A percentile compares a stretch with the other conserved stretches of the same genome.
These are phyloP conservation scores for Betula pendula DNA, from an alignment of 306 rosid species.

Conservation along the genomic window DNA sequence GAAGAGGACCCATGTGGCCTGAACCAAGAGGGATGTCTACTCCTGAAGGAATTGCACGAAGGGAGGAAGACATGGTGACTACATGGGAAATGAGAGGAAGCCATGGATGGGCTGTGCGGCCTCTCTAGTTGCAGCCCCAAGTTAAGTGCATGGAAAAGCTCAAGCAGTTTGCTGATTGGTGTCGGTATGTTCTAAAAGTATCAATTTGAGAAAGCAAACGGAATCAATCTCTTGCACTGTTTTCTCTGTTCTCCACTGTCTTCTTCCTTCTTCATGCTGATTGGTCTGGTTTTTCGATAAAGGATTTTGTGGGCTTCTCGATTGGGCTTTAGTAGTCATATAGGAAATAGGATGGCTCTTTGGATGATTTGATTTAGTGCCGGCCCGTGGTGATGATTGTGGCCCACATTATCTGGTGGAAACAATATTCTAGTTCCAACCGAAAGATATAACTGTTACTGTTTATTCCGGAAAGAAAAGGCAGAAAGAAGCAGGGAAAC, in stretches of 20 bases:
- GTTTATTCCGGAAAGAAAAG: neutral
- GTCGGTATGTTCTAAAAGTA: neutral
- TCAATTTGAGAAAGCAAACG: neutral
- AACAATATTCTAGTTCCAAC: neutral
- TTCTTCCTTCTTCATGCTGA: neutral
- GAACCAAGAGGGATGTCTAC: slow-evolving; percentile 29
- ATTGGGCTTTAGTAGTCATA: neutral
- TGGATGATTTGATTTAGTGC: neutral
- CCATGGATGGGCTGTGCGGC: slow-evolving; percentile 44
- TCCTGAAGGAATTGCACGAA: slow-evolving; percentile 36
- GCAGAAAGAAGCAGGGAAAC: neutral
- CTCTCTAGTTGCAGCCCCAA: neutral
- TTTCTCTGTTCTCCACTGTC: slow-evolving; percentile 1
- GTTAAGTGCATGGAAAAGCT: neutral
- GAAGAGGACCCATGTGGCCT: slow-evolving; percentile 44
- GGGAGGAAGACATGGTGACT: slow-evolving; percentile 43
- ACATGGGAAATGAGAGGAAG: slow-evolving; percentile 61
- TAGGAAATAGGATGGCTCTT: too few relatives aligned
- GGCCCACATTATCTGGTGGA: neutral
- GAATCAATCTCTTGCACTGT: neutral
- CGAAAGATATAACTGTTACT: neutral
- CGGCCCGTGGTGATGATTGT: neutral
- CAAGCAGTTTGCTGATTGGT: neutral
- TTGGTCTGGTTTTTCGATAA: neutral
- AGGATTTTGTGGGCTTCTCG: neutral